phyloP scores from a whole-genome alignment of 2,329 filamentous ascomycete genomes.

The Teratosphaeria pseudoeucalypti region DNA sequence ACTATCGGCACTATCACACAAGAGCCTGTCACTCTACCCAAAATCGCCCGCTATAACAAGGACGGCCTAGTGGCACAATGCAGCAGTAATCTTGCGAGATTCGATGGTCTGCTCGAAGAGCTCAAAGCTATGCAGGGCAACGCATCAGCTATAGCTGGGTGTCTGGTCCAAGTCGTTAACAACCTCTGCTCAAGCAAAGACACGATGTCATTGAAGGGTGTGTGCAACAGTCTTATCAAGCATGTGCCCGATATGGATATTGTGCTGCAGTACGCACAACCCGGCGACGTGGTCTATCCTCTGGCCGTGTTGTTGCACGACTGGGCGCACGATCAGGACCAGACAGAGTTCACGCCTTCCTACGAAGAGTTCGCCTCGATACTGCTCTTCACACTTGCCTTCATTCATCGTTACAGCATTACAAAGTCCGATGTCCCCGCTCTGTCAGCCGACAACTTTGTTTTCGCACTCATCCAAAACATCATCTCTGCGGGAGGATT shows the following conservation, averaged over 20 bases:
- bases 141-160: conserved; percentile 72
- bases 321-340: conserved; percentile 74
- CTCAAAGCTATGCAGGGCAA: conserved; percentile 88
- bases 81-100: conserved; percentile 61
- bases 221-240: conserved; percentile 63
- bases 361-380: conserved; percentile 80
- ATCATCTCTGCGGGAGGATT: conserved; percentile 54
- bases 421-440: conserved; percentile 52
- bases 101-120: conserved; percentile 67
- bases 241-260: conserved; percentile 64
- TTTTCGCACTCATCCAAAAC: conserved; percentile 54
- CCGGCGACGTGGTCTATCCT: conserved; percentile 59
- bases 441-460: conserved; percentile 52
- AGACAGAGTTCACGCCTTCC: conserved; percentile 70
- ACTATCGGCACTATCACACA: conserved; percentile 74
- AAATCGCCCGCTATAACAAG: conserved; percentile 64
- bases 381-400: conserved; percentile 60
- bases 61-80: conserved; percentile 71
- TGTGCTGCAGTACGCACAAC: conserved; percentile 63
- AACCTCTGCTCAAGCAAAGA: conserved; percentile 61
- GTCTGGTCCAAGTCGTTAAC: conserved; percentile 43
- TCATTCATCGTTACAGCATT: conserved; percentile 67
- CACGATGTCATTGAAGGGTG: conserved; percentile 66
- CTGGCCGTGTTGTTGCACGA: conserved; percentile 65
- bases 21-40: conserved; percentile 57